phyloP scores from a whole-genome alignment of 768 basidiomycete species.

The Boletellus ananiceps region DNA sequence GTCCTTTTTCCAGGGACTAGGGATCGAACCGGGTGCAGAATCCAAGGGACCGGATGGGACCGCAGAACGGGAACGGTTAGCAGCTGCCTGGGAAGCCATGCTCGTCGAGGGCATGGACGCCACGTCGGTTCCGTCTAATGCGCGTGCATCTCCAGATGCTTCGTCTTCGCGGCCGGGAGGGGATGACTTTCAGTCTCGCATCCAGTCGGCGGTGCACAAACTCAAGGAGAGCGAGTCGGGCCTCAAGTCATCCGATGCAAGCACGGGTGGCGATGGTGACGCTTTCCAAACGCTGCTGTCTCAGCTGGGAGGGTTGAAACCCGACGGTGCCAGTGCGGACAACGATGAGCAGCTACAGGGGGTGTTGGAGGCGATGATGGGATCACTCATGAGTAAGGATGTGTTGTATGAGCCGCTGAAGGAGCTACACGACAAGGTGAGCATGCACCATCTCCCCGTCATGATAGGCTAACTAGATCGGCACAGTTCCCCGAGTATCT shows the following conservation, averaged over 20 bases:
- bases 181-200: conserved; percentile 61
- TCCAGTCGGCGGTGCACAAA: conserved; percentile 70
- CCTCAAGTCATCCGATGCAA: conserved; percentile 19
- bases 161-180: conserved; percentile 9
- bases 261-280: conserved; percentile 21
- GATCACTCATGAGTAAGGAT: conserved; percentile 30
- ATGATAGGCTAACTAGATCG: background rate
- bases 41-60: conserved; percentile 7
- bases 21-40: conserved; percentile 10
- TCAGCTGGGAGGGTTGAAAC: conserved; percentile 33
- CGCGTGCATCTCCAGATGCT: background rate
- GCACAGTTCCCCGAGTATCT: conserved; percentile 77
- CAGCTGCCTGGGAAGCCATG: conserved; percentile 70
- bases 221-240: conserved; percentile 60
- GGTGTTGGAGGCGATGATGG: conserved; percentile 64
- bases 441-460: background rate
- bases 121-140: conserved; percentile 10
- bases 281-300: conserved; percentile 51
- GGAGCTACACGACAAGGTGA: conserved; percentile 47
- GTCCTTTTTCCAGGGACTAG: conserved; percentile 31
- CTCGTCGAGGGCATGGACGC: conserved; percentile 56
- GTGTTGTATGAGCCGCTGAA: conserved; percentile 81
- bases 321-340: conserved; percentile 32
- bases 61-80: conserved; percentile 38
- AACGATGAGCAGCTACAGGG: conserved; percentile 54